A percentile compares a stretch with the other conserved stretches of the same genome.
Evolutionary conservation across 495 filamentous ascomycete species (phyloP).

Genomic region (Aspergillus homomorphus): DNA sequence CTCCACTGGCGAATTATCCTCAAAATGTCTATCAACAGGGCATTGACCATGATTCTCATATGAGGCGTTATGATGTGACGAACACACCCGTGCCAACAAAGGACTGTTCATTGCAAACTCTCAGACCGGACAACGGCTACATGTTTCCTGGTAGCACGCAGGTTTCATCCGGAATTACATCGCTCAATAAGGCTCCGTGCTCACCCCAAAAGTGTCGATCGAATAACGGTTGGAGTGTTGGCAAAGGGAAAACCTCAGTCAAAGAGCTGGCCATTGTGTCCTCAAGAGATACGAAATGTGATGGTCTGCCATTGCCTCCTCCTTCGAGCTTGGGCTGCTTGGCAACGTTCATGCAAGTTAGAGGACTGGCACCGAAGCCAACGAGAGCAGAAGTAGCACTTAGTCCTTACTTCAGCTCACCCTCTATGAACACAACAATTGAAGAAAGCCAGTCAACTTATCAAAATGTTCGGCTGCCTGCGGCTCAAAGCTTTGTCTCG

Average conservation of each 20-base stretch:
- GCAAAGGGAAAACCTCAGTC: too few relatives aligned
- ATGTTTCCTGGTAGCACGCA: not conserved
- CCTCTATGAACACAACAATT: not conserved
- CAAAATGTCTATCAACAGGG: too few relatives aligned
- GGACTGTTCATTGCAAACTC: too few relatives aligned
- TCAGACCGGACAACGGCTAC: not conserved
- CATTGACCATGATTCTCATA: too few relatives aligned
- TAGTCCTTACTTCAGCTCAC: conserved; percentile 18
- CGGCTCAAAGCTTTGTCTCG: too few relatives aligned
- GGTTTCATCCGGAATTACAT: not conserved
- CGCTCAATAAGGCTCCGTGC: not conserved
- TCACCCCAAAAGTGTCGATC: not conserved
- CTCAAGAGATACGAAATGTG: not conserved
- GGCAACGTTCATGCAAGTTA: conserved; percentile 31
- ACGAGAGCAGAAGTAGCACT: not conserved
- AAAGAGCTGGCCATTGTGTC: not conserved
- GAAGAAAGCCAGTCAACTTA: not conserved
- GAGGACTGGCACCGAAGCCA: conserved; percentile 10
- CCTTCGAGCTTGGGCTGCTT: conserved; percentile 23
- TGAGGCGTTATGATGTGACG: too few relatives aligned
- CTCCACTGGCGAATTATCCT: too few relatives aligned
- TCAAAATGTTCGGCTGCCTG: not conserved
- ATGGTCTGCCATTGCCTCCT: not conserved
- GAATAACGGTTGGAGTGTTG: not conserved
- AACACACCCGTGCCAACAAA: too few relatives aligned